These are phyloP conservation scores for Pestalotiopsis sp. DNA, from an alignment of 2,329 filamentous ascomycete genomes.

Conservation along the genomic window DNA sequence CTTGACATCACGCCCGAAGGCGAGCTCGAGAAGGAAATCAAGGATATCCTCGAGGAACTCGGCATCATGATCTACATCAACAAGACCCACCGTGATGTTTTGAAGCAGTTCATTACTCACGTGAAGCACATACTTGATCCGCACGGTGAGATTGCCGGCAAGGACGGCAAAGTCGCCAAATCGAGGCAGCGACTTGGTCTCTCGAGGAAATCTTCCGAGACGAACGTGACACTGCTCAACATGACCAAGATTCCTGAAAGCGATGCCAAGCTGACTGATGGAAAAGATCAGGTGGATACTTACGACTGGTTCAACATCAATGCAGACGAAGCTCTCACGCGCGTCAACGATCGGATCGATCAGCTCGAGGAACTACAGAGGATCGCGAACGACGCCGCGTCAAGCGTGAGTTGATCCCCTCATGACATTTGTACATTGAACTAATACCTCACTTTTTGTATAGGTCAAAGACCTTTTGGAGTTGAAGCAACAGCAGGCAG, in stretches of 20 bases:
- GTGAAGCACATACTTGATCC: conserved; percentile 25
- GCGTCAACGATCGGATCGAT: conserved; percentile 31
- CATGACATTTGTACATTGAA: too few relatives aligned
- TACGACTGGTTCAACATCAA: conserved; percentile 29
- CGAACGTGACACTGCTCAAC: background rate
- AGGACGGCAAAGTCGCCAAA: background rate
- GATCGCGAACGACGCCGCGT: conserved; percentile 36
- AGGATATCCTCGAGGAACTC: conserved; percentile 51
- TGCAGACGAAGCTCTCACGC: conserved; percentile 29
- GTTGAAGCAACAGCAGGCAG: conserved; percentile 48
- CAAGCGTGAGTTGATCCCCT: too few relatives aligned
- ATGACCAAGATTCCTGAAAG: background rate
- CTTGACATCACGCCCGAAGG: conserved; percentile 47
- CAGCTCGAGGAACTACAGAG: conserved; percentile 35
- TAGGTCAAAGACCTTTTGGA: conserved; percentile 41
- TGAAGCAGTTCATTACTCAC: conserved; percentile 30
- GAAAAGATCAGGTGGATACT: background rate
- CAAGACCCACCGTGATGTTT: conserved; percentile 36
- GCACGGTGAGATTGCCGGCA: conserved; percentile 14
- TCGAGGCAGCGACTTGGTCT: background rate
- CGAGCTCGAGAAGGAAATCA: conserved; percentile 44
- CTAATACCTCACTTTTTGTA: too few relatives aligned
- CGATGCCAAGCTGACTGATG: too few relatives aligned
- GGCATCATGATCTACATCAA: conserved; percentile 47
- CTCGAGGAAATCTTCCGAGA: too few relatives aligned